Evolutionary conservation across 257 asterid genomes (phyloP), one percentile per base, ranked within the genome.

Genomic region (Vinca minor): DNA sequence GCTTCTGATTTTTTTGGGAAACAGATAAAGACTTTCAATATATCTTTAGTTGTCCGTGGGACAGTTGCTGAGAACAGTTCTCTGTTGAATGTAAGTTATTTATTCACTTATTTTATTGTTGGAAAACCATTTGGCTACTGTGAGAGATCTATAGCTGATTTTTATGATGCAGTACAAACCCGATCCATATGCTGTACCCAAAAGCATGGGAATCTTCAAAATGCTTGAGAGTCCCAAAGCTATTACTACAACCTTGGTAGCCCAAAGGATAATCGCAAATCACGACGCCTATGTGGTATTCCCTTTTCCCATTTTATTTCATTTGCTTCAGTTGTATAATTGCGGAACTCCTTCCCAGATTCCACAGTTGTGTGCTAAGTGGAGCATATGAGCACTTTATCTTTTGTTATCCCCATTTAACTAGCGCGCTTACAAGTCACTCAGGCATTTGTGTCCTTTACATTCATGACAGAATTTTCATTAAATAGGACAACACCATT

Each of bases 41-140:
- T 91, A 65, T 91, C 98, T 44, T n/a, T 79, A 79, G 98, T 91
- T 64, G 94, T 84, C 18, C 98, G 63, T 13, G 96, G 98, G 69
- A 81, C 96, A 21, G 66, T 83, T 70, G 70, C 96, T 1, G 98
- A 91, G 84, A 75, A 74, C 59, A 83, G 78, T 78, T 64, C 83
- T 73, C 48, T 69, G 59, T 42, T 44, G 56, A 71, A 72, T 67
- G 98, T 91, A 81, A 86, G 95, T 82, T 23, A 15, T 61, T 31
- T 25, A 34, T 4, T 55, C 46, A 46, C 66, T 52, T 8, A 18
- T 18, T 21, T 5, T 21, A 55, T 57, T 34, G 23, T 55, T 10
- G 10, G 10, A 50, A 25, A 17, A 18, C 8, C 5, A 49, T 26
- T 68, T 8, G 36, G 34, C 38, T 52, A n/a, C 6, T 53, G 13